A percentile compares a stretch with the other conserved stretches of the same genome.
Evolutionary conservation across 441 rosid genomes (phyloP).

Genomic region (Breynia disticha): DNA sequence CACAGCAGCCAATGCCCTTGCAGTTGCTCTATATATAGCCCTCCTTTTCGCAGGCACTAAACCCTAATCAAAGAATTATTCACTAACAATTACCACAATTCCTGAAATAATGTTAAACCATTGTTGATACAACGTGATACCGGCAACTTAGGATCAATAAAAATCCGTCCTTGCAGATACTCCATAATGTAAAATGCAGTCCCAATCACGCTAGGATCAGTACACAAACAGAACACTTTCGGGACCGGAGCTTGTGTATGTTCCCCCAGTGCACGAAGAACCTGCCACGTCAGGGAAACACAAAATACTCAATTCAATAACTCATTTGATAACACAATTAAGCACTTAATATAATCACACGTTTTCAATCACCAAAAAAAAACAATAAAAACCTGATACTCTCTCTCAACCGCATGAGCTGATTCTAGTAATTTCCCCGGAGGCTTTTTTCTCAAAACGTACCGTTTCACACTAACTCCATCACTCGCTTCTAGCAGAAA

Average conservation of each 20-base stretch:
- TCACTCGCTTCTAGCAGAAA: constrained; percentile 54
- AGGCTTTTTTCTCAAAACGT: constrained; percentile 92
- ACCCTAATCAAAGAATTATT: constrained; percentile 32
- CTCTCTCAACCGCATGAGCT: constrained; percentile 92
- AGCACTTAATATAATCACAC: background rate
- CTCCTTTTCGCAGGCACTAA: constrained; percentile 47
- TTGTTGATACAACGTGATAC: constrained; percentile 20
- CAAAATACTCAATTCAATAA: background rate
- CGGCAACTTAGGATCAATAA: constrained; percentile 57
- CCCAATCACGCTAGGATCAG: constrained; percentile 55
- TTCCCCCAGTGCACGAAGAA: constrained; percentile 70
- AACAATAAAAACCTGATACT: constrained; percentile 47
- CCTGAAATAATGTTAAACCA: background rate
- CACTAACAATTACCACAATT: constrained; percentile 2
- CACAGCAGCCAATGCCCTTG: constrained; percentile 65
- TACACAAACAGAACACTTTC: constrained; percentile 67
- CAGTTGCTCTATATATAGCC: constrained; percentile 59
- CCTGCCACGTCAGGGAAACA: constrained; percentile 25
- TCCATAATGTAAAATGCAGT: constrained; percentile 93
- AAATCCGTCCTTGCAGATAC: constrained; percentile 83
- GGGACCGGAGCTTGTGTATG: constrained; percentile 77
- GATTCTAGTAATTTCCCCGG: constrained; percentile 69
- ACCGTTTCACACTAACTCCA: constrained; percentile 45
- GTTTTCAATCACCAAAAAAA: too few relatives aligned
- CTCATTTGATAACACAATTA: too few relatives aligned